Conservation (phyloP, 495 filamentous ascomycete species). For the Aspergillus conjunctus region DNA sequence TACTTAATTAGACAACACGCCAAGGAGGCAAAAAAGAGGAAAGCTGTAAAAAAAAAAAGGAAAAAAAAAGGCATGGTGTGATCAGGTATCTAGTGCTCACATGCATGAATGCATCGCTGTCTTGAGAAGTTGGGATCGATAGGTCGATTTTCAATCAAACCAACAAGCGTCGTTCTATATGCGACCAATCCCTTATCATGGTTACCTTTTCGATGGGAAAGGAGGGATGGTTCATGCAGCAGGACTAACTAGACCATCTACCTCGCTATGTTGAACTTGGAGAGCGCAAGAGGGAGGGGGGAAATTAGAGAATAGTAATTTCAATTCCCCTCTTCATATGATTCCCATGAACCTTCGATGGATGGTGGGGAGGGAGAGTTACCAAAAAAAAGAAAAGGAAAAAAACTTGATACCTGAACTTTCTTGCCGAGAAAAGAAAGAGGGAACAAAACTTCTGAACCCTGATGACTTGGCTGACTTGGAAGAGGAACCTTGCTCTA, state of each 20-base stretch:
- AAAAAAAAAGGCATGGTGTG: not conserved
- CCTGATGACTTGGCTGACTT: too few relatives aligned
- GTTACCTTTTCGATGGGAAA: slow-evolving; percentile 8
- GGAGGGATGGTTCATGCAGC: slow-evolving; percentile 22
- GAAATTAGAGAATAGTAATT: not conserved
- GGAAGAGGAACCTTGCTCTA: too few relatives aligned
- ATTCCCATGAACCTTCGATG: not conserved
- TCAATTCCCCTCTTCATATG: not conserved
- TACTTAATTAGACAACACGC: slow-evolving; percentile 2
- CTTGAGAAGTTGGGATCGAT: slow-evolving; percentile 22
- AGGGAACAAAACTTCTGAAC: too few relatives aligned
- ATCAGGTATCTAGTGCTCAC: slow-evolving; percentile 7
- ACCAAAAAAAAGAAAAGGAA: too few relatives aligned
- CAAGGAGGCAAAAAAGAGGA: slow-evolving; percentile 3
- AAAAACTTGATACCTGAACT: too few relatives aligned
- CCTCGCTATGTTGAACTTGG: not conserved
- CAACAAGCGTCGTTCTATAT: slow-evolving; percentile 14
- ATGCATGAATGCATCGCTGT: slow-evolving; percentile 14
- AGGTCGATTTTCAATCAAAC: slow-evolving; percentile 26
- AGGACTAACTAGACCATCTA: not conserved
- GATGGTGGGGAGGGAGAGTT: not conserved
- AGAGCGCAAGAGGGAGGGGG: not conserved
- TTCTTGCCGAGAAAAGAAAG: too few relatives aligned
- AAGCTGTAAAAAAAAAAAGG: slow-evolving; percentile 4
- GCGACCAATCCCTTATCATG: slow-evolving; percentile 11